Conservation (phyloP, 2,329 filamentous ascomycete genomes). For the Coleophoma eucalyptorum region DNA sequence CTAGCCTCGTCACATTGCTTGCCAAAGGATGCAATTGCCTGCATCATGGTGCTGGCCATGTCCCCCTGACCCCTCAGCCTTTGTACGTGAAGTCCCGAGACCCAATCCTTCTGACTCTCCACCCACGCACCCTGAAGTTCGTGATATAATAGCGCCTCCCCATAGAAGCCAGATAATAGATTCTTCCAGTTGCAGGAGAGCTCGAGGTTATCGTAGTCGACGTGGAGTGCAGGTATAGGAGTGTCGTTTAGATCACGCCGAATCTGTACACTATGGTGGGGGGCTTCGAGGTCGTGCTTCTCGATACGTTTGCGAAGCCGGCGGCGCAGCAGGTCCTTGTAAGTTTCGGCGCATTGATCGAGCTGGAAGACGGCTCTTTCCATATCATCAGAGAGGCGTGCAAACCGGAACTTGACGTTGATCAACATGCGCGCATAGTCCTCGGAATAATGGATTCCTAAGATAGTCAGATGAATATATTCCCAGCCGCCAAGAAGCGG, state of each 20-base stretch:
- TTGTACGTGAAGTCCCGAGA: constrained; percentile 2
- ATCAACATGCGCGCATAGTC: neutral
- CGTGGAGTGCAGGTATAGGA: constrained; percentile 5
- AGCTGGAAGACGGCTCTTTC: neutral
- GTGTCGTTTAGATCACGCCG: constrained; percentile 9
- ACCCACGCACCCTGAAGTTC: neutral
- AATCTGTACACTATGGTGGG: constrained; percentile 6
- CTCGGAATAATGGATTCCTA: neutral
- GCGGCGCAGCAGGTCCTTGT: neutral
- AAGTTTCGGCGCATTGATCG: neutral
- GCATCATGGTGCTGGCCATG: constrained; percentile 2
- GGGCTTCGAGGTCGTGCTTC: neutral
- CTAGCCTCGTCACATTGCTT: neutral
- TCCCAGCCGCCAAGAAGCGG: neutral
- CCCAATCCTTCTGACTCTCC: constrained; percentile 1
- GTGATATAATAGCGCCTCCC: constrained; percentile 7
- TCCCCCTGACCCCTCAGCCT: constrained; percentile 3
- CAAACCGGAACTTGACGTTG: neutral
- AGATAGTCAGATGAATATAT: neutral
- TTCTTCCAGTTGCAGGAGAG: constrained; percentile 8
- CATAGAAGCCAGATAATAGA: constrained; percentile 7
- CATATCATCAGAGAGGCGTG: neutral
- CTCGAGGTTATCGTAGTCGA: constrained; percentile 2
- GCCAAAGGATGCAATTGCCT: constrained; percentile 6
- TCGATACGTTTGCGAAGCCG: neutral